Conservation (phyloP, 345 rosid species). For the Pelargonium nanum region DNA sequence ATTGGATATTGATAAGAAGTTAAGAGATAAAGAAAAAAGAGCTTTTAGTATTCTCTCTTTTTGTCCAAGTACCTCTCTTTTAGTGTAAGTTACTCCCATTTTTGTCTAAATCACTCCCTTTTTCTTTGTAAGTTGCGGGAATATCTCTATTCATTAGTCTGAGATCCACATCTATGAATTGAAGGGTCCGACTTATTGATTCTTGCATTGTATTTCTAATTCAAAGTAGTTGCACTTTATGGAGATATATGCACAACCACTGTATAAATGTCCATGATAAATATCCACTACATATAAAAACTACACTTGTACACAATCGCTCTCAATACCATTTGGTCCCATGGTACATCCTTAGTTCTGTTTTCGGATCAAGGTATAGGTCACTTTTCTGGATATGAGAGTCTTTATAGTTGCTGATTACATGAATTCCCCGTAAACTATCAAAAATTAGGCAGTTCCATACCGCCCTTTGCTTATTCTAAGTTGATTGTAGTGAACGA, state of each 20-base stretch:
- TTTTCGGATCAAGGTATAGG: neutral
- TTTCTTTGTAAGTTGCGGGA: no score
- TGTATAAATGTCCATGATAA: conserved; percentile 1
- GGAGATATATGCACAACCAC: no score
- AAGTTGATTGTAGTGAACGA: conserved; percentile 1
- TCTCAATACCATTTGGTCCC: neutral
- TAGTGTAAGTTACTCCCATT: no score
- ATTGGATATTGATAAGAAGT: no score
- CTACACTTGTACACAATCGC: neutral
- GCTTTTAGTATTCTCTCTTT: no score
- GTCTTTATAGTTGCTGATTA: neutral
- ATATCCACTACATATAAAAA: neutral
- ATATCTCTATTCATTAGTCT: no score
- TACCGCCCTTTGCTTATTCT: neutral
- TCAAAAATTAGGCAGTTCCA: neutral
- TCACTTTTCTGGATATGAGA: neutral
- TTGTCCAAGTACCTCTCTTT: no score
- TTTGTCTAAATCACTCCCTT: no score
- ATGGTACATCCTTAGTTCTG: neutral
- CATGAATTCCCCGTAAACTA: neutral
- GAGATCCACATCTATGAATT: no score
- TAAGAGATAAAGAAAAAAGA: no score
- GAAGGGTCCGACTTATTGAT: no score
- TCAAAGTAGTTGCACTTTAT: conserved; percentile 4
- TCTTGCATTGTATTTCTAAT: conserved; percentile 1